Evolutionary conservation across 2,329 filamentous ascomycete species (phyloP), one percentile per base, ranked within the genome.

Genomic region (Fusarium nanum): DNA sequence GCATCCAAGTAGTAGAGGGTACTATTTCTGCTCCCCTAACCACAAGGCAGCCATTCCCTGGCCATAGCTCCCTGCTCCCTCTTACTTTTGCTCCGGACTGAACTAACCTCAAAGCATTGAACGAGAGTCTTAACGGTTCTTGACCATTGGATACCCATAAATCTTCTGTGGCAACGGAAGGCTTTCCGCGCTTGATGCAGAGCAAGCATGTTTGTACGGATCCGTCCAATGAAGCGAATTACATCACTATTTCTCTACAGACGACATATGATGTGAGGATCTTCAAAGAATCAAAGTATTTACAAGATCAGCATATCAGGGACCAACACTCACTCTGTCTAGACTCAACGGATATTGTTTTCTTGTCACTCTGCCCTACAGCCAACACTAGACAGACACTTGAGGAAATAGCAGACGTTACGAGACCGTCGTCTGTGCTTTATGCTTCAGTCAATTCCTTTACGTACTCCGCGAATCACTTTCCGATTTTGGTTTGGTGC

Each of bases 401-500:
- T 25, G 20, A 55, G 61, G 55, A 27, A 66, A 49, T 66, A 61
- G 18, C 48, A 55, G 42, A 41, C 61, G 55, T 55, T 66, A 13
- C 42, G 22, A 27, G 25, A 44, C 40, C 27, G 37, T 61, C 30
- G 55, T 61, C 63, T 34, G 42, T 67, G 63, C 61, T 41, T 66
- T 16, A 48, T 13, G 18, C 34, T 28, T 37, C 18, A 28, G 16
- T 47, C 22, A n/a, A n/a, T 12, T n/a, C 34, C 34, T 37, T 37
- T 9, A 28, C 25, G 32, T 16, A 27, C 7, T 12, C 7, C 8
- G 10, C 48, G 48, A 56, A 48, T 48, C 49, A 46, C 46, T 57
- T 61, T 27, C 49, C 27, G 18, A 12, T 49, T 50, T 22, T 20
- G 55, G 23, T 22, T 13, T 44, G 22, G 48, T 23, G 28, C 37